Conservation (phyloP, 495 filamentous ascomycete species). For the Hamigera avellanea region DNA sequence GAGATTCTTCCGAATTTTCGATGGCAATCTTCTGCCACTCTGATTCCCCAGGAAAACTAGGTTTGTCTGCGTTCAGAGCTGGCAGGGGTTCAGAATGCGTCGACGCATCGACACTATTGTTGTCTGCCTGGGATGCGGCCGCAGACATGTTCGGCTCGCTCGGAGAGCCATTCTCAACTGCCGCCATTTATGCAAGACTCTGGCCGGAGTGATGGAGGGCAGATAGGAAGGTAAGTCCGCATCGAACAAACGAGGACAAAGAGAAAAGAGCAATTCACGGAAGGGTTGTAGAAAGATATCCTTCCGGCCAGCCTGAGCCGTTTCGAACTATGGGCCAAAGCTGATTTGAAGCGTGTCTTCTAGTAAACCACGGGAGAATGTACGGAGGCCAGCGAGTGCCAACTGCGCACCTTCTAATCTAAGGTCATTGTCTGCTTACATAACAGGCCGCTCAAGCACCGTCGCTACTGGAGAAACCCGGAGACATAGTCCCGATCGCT, state of each 20-base stretch:
- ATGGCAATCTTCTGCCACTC: slow-evolving; percentile 19
- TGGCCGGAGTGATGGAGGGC: slow-evolving; percentile 19
- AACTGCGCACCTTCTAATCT: not conserved
- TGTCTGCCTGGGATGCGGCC: slow-evolving; percentile 17
- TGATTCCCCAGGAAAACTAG: slow-evolving; percentile 15
- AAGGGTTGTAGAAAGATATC: slow-evolving; percentile 1
- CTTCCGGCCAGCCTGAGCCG: slow-evolving; percentile 1
- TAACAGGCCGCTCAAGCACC: slow-evolving; percentile 4
- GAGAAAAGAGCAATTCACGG: slow-evolving; percentile 25
- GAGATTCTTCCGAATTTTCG: slow-evolving; percentile 9
- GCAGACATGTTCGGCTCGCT: slow-evolving; percentile 18
- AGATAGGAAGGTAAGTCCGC: slow-evolving; percentile 15
- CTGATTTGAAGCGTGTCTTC: slow-evolving; percentile 15
- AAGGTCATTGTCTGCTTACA: slow-evolving; percentile 5
- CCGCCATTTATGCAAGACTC: slow-evolving; percentile 35
- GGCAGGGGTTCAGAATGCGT: slow-evolving; percentile 17
- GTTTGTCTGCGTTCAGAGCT: slow-evolving; percentile 20
- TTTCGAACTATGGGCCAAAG: slow-evolving; percentile 1
- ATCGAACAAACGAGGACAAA: slow-evolving; percentile 19
- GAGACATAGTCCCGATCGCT: slow-evolving; percentile 17
- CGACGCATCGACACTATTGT: slow-evolving; percentile 20
- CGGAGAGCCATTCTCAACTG: slow-evolving; percentile 28
- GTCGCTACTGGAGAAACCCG: not conserved
- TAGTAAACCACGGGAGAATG: slow-evolving; percentile 4
- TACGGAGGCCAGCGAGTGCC: not conserved